Base-by-base conservation (phyloP, 1,139 yeast species). In the Pichia sp. region DNA sequence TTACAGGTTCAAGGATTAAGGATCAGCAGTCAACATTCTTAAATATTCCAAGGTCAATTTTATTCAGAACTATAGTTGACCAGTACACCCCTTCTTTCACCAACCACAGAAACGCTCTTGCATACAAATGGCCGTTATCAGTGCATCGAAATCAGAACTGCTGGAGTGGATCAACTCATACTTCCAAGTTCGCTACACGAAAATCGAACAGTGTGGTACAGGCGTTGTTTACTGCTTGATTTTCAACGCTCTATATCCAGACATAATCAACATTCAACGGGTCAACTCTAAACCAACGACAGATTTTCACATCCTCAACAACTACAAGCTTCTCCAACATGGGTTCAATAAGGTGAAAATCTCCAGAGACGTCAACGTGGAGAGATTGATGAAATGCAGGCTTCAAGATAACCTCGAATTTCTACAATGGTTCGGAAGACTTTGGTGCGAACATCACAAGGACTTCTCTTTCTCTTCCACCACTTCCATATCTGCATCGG, bases 161-260 rank as follows among this genome's bases (percentile, higher is more conserved):
- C 63, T 93, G 41, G 73, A 70, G 40, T 93, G 98, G 97, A 69
- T 91, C 47, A 88, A 88, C 55, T 66, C 71, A 33, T 72, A 84
- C 6, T 66, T 86, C 30, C 72, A 71, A 35, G 59, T 87, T 29
- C 68, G 77, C 45, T 74, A 83, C 50, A 68, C 77, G 35, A 86
- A 83, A 52, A 82, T 91, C 3, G 98, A 93, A 55, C 91, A 87
- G 58, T 82, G 96, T 55, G 99, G 99, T 15, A 77, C 82, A 3
- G 99, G 99, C 3, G 96, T 95, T 1, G 93, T 86, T 3, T 88
- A 84, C 57, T 87, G 97, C 59, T 96, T 88, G 59, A 70, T 91
- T 34, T 71, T 88, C 66, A 96, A 91, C 59, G 76, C 88, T 18
- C 76, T 91, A 22, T 83, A 70, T 51, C 78, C 82, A 18, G 95